phyloP scores from a whole-genome alignment of 495 filamentous ascomycete genomes.

The Hyaloscypha variabilis region DNA sequence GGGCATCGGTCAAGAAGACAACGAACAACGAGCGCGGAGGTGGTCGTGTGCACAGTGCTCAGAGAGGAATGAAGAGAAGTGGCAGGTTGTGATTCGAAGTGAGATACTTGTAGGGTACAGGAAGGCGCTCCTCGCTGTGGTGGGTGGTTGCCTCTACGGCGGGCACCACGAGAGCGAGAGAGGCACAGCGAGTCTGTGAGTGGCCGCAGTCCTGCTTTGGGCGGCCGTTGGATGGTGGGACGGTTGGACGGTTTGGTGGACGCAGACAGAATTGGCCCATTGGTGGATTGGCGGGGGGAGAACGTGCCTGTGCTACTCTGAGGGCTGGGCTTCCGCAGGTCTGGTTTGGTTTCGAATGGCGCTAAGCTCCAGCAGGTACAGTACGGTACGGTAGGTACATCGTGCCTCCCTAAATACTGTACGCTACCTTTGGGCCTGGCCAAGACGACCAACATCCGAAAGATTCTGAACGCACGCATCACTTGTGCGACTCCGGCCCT shows the following conservation, averaged over 20 bases:
- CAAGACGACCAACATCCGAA: not conserved
- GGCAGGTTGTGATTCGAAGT: not conserved
- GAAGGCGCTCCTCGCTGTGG: too few species aligned
- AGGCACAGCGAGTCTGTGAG: not conserved
- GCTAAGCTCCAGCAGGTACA: not conserved
- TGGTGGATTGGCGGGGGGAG: too few species aligned
- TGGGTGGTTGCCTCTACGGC: not conserved
- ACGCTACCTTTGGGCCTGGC: too few species aligned
- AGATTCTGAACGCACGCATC: not conserved
- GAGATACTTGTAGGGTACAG: not conserved
- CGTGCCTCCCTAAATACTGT: too few species aligned
- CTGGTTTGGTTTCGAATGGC: not conserved
- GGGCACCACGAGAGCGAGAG: not conserved
- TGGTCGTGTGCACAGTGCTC: not conserved
- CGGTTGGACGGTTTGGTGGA: too few species aligned
- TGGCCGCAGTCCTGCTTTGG: not conserved
- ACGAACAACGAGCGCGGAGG: not conserved
- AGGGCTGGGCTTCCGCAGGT: too few species aligned
- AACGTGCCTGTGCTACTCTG: too few species aligned
- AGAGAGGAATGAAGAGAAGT: not conserved
- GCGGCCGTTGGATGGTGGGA: not conserved
- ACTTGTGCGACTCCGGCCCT: not conserved
- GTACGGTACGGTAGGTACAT: not conserved
- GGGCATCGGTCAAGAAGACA: constrained; percentile 11
- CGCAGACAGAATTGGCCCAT: too few species aligned